These are phyloP conservation scores for Corylus heterophylla DNA, from an alignment of 306 rosid species.

Conservation along the genomic window DNA sequence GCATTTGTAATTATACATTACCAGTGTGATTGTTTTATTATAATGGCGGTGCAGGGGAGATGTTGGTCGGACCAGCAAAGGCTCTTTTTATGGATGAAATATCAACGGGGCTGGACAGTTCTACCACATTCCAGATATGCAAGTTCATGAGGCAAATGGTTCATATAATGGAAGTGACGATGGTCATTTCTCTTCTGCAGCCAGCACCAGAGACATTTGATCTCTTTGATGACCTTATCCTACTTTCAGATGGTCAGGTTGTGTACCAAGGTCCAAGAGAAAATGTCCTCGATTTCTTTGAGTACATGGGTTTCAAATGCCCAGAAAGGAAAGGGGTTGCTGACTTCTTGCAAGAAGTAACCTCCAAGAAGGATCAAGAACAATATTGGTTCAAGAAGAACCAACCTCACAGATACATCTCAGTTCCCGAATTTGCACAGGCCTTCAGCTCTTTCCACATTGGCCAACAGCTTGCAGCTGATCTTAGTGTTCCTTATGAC, in stretches of 20 bases:
- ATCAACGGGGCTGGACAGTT: constrained; percentile 90
- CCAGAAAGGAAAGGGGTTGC: constrained; percentile 54
- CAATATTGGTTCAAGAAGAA: constrained; percentile 65
- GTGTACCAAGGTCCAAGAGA: constrained; percentile 52
- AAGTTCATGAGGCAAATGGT: constrained; percentile 52
- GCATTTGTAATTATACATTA: not conserved
- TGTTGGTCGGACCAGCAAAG: constrained; percentile 88
- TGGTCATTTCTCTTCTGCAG: constrained; percentile 50
- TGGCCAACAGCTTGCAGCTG: constrained; percentile 54
- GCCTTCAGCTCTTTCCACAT: constrained; percentile 43
- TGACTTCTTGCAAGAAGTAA: constrained; percentile 10
- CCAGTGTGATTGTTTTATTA: not conserved
- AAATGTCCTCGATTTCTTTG: constrained; percentile 36
- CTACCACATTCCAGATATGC: constrained; percentile 86
- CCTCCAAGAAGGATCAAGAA: constrained; percentile 80
- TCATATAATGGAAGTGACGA: constrained; percentile 7
- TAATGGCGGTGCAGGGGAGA: constrained; percentile 62
- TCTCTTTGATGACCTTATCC: constrained; percentile 48
- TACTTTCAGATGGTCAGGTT: constrained; percentile 40
- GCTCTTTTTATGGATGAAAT: constrained; percentile 86
- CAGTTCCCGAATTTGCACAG: constrained; percentile 55
- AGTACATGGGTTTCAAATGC: constrained; percentile 47
- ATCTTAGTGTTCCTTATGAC: constrained; percentile 59
- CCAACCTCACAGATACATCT: constrained; percentile 54
- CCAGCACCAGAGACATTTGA: constrained; percentile 53